Base-by-base conservation (phyloP, 2,329 filamentous ascomycete genomes). In the Aschersonia sp. region DNA sequence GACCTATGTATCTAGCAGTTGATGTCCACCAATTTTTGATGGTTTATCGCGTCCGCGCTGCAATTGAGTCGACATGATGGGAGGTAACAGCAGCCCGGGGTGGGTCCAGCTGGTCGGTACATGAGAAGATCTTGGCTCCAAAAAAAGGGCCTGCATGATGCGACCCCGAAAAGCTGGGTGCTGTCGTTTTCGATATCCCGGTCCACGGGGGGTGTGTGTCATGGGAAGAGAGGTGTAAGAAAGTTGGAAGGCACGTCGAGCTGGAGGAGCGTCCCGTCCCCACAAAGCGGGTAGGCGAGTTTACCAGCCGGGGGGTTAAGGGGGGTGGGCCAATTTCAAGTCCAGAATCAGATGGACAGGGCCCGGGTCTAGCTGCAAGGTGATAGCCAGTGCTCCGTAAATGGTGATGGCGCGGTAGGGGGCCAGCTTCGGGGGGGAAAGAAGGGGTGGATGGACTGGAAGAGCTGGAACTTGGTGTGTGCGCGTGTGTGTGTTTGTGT, bases 121-220 rank as follows among this genome's bases (percentile, higher is more conserved):
- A 48, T 46, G 48, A 35, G 45, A 47, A 50, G 46, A 48, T 50
- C 48, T 44, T 48, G 48, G 48, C 46, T 43, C 45, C 41, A 48
- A 45, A 45, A 45, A 37, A 39, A 12, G 10, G 39, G n/a, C 37
- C 40, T 39, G 35, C 22, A 46, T 42, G 47, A 31, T 45, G 43
- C 43, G 6, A 32, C 32, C 41, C 46, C 48, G 31, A 41, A 45
- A 30, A 44, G 45, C 45, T 50, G 48, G 43, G 35, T 49, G n/a
- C 45, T 45, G 35, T 43, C 30, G 30, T 29, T 39, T 30, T 32
- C 11, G 14, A 45, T 35, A 49, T 32, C 48, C 48, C 29, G n/a
- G 48, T 35, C 43, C 37, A 46, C 32, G 30, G 6, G 31, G 43
- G 48, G 48, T 30, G 43, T 37, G 41, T 22, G 35, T 37, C 35